phyloP scores from a whole-genome alignment of 2,329 filamentous ascomycete genomes.

The Pseudocercospora cruenta region DNA sequence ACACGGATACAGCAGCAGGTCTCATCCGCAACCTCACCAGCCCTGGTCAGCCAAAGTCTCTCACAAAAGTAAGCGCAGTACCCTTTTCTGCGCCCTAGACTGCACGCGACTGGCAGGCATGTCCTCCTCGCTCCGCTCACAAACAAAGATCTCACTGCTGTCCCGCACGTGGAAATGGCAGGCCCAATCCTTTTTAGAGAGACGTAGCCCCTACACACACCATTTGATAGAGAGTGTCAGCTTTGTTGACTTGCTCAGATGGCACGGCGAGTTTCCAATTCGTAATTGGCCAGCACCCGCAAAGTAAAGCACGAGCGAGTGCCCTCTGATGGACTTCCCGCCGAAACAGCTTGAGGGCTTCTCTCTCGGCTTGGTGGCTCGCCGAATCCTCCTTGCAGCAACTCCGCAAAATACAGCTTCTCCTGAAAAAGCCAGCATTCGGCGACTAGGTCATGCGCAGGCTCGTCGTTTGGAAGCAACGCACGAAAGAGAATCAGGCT shows the following conservation, averaged over 20 bases:
- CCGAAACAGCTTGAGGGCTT: background rate
- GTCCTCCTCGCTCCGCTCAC: background rate
- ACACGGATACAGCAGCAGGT: conserved; percentile 1
- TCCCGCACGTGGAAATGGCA: background rate
- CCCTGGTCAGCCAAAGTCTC: background rate
- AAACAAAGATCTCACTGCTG: background rate
- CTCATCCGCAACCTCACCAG: background rate
- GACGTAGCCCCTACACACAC: background rate
- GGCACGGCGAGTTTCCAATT: background rate
- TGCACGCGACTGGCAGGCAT: background rate
- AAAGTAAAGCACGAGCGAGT: background rate
- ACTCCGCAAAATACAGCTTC: background rate
- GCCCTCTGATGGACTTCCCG: background rate
- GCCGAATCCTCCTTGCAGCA: background rate
- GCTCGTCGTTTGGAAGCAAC: background rate
- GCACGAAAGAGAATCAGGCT: background rate
- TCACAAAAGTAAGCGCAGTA: background rate
- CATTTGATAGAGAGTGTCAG: background rate
- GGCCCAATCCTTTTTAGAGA: background rate
- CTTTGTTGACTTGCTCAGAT: background rate
- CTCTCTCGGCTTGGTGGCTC: background rate
- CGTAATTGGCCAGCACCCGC: background rate
- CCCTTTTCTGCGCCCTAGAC: background rate
- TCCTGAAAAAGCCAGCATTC: background rate
- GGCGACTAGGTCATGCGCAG: background rate